Evolutionary conservation across 169 alveolate genomes (phyloP), one percentile per base, ranked within the genome.

Genomic region (Eimeria brunetti): DNA sequence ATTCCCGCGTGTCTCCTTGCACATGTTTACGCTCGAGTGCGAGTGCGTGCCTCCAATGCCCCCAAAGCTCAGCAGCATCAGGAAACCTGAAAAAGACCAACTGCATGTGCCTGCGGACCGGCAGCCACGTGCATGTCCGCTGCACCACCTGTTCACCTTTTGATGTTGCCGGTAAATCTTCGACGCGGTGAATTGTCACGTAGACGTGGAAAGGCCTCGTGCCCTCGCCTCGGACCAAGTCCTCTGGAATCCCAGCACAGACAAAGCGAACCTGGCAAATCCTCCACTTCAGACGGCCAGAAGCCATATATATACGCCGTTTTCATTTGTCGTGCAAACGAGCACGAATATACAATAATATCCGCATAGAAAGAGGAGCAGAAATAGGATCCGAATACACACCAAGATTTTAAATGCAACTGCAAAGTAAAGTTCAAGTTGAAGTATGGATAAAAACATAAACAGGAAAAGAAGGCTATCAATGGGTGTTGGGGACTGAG

Each of bases 121-220:
- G 46, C 1, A n/a, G 16, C 83, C 56, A 38, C 14, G 14, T 73
- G 33, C 51, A 18, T 27, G 18, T 73, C 56, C 9, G 14, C 30
- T 73, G 30, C 33, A 38, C 51, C 56, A n/a, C 46, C 67, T 51
- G 18, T 1, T 62, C 73, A 56, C 90, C 91, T 64, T 78, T 89
- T 49, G 94, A 46, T 2, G 94, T 64, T 3, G 73, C 71, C 51
- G 94, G 89, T 4, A 93, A 51, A 62, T 92, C 95, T 24, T 92
- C 95, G 46, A 92, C 12, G 11, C 95, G 91, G 53, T 80, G 81
- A 33, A 83, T 69, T 24, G 95, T 92, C 14, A 92, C 78, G 78
- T 81, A 92, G 71, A 92, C 98, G 62, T 96, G 89, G 95, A 96
- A 97, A 56, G 97, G 97, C 94, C 91, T 53, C 49, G 85, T 41